Conservation (phyloP, 1,139 yeast species). For the Pichia sp. region DNA sequence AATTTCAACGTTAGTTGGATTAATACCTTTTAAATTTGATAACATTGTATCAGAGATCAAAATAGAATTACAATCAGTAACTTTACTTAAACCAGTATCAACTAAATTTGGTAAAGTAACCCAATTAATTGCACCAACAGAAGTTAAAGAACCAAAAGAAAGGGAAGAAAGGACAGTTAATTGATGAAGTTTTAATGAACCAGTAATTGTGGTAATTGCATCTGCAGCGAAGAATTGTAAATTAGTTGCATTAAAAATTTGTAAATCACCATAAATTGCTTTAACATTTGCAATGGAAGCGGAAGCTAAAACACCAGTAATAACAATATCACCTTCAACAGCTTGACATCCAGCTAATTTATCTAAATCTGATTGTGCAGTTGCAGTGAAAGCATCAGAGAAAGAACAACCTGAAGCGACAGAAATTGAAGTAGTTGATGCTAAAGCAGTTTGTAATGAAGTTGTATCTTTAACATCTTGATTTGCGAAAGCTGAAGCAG, state of each 20-base stretch:
- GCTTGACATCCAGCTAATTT: conserved; percentile 67
- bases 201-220: conserved; percentile 66
- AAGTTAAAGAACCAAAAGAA: conserved; percentile 70
- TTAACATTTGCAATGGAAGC: conserved; percentile 52
- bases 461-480: conserved; percentile 10
- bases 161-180: conserved; percentile 65
- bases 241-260: conserved; percentile 56
- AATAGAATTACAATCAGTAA: conserved; percentile 67
- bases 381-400: conserved; percentile 49
- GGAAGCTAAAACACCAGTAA: conserved; percentile 55
- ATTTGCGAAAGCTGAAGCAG: conserved; percentile 9
- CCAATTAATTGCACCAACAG: conserved; percentile 74
- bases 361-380: conserved; percentile 75
- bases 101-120: conserved; percentile 80
- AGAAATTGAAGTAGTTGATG: conserved; percentile 35
- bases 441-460: conserved; percentile 28
- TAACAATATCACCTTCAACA: conserved; percentile 70
- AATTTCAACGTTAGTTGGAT: conserved; percentile 60
- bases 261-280: conserved; percentile 71
- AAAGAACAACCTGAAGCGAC: conserved; percentile 54
- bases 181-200: conserved; percentile 53
- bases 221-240: conserved; percentile 71
- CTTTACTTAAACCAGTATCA: conserved; percentile 67
- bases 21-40: conserved; percentile 72
- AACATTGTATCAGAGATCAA: conserved; percentile 83